phyloP scores from a whole-genome alignment of 179 eudicot genomes.

The Heliamphora pulchella region DNA sequence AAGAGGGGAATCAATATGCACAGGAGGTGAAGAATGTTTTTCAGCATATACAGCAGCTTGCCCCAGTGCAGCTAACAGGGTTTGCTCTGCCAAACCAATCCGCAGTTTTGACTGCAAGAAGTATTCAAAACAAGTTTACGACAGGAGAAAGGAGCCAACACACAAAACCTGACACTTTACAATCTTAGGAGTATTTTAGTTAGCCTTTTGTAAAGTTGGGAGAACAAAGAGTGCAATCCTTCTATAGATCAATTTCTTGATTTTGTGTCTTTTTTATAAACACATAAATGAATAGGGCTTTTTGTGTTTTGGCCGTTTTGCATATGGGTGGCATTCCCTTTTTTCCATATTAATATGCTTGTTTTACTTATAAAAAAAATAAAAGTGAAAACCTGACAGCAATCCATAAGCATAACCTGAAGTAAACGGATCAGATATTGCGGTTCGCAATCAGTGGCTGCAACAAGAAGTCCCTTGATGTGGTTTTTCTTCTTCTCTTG shows the following conservation, averaged over 20 bases:
- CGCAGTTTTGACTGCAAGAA: constrained; percentile 59
- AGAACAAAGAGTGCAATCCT: no score
- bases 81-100: constrained; percentile 91
- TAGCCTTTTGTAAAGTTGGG: no score
- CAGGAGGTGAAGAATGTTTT: constrained; percentile 58
- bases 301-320: no score
- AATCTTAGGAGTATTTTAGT: no score
- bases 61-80: constrained; percentile 79
- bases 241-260: no score
- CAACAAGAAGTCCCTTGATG: constrained; percentile 78
- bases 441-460: constrained; percentile 95
- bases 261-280: no score
- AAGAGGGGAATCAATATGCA: constrained; percentile 49
- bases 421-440: constrained; percentile 82
- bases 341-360: no score
- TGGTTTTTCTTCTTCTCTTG: constrained; percentile 83
- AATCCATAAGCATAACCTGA: constrained; percentile 42
- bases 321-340: no score
- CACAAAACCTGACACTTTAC: not conserved
- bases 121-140: constrained; percentile 17
- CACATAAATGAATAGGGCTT: no score
- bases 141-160: constrained; percentile 3
- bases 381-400: not conserved
- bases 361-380: no score
- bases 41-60: constrained; percentile 76